These are phyloP conservation scores for Wickerhamomyces kurtzmanii DNA, from an alignment of 805 yeast genomes.

Conservation along the genomic window DNA sequence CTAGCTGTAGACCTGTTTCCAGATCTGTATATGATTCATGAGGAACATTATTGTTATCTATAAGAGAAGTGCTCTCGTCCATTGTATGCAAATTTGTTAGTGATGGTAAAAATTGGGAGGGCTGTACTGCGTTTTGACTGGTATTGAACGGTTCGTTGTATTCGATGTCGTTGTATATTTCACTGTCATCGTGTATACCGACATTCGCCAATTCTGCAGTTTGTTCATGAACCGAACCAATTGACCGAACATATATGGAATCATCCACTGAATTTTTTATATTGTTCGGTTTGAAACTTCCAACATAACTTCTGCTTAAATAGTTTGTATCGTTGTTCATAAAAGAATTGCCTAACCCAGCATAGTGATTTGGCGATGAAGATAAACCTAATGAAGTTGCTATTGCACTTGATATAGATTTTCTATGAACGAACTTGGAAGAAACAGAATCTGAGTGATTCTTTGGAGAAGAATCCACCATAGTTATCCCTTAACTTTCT, in stretches of 20 bases:
- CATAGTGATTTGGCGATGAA: slow-evolving; percentile 6
- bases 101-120: not conserved
- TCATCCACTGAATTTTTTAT: no score
- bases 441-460: no score
- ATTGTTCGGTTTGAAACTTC: slow-evolving; percentile 19
- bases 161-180: slow-evolving; percentile 9
- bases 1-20: not conserved
- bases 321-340: slow-evolving; percentile 20
- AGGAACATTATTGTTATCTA: slow-evolving; percentile 2
- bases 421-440: not conserved
- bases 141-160: slow-evolving; percentile 4
- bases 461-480: no score
- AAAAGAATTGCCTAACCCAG: slow-evolving; percentile 15
- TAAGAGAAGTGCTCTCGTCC: slow-evolving; percentile 4
- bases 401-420: not conserved
- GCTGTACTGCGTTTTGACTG: not conserved
- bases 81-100: not conserved
- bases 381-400: slow-evolving; percentile 1
- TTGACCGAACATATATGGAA: slow-evolving; percentile 41
- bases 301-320: slow-evolving; percentile 30
- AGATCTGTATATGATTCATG: not conserved
- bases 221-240: slow-evolving; percentile 41
- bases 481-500: no score
- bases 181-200: slow-evolving; percentile 42
- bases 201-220: slow-evolving; percentile 47